A percentile compares a stretch with the other conserved stretches of the same genome.
These are phyloP conservation scores for Sextonia rubra DNA, from an alignment of 164 flowering plant species.

Conservation along the genomic window DNA sequence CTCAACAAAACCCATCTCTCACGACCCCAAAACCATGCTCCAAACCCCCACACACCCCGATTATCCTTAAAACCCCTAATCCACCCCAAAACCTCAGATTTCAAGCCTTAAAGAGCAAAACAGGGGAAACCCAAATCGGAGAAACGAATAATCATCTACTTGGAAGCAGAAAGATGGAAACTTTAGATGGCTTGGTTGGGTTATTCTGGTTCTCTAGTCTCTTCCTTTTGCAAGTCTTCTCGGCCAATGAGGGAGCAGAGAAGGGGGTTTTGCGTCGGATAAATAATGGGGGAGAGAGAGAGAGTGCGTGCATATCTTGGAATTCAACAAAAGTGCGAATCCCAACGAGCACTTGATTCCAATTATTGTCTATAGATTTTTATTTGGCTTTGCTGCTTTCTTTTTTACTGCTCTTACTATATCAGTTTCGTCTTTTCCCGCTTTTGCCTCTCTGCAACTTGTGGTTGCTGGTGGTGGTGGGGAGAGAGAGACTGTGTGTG, in stretches of 20 bases:
- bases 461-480: too few relatives aligned
- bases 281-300: constrained; percentile 5
- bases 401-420: neutral
- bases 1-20: neutral
- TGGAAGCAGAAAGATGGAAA: too few relatives aligned
- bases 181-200: neutral
- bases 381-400: neutral
- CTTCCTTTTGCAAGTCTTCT: neutral
- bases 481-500: too few relatives aligned
- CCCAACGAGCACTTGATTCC: constrained; percentile 67
- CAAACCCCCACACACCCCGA: neutral
- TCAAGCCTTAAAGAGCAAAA: neutral
- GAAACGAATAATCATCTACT: neutral
- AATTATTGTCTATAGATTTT: constrained; percentile 32
- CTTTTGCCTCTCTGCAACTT: neutral
- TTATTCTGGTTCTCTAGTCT: neutral
- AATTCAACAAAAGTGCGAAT: constrained; percentile 58
- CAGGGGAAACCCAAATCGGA: neutral
- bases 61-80: neutral
- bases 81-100: neutral
- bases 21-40: neutral
- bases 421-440: neutral
- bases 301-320: constrained; percentile 38
- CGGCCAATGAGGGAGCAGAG: constrained; percentile 11
- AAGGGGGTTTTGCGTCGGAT: neutral